Evolutionary conservation across 306 rosid species (phyloP), one percentile per base, ranked within the genome.

Genomic region (Quercus parvula): DNA sequence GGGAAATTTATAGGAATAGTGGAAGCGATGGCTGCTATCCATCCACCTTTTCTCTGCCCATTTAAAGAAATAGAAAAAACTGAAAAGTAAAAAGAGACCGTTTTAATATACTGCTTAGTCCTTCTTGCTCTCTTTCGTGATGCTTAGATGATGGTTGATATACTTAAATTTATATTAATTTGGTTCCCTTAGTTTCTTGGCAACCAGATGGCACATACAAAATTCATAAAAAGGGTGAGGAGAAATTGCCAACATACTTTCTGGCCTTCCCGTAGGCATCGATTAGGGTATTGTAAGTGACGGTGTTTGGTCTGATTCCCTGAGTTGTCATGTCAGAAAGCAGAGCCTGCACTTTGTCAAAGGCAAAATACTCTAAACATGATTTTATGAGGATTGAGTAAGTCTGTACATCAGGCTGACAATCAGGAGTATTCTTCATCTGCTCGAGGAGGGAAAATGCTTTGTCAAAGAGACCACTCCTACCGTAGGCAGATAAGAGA

Each of bases 181-280:
- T 1, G 20, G 74, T 58, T 44, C 78, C 25, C 52, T 62, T 73
- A 6, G 77, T 75, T 75, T 77, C 38, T 61, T 78, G 75, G 87
- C 74, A 84, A 87, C 84, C 76, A 80, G 78, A 83, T 14, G 76
- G 70, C 76, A 78, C 79, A 78, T 41, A 78, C 5, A 78, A 78
- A 81, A 67, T 19, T 75, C 52, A 67, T 55, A 31, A 18, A 24
- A 49, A 69, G 77, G 70, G 70, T 69, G 79, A 74, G 82, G 64
- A 78, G 46, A 80, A 27, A 12, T 28, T 59, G 86, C 74, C 12
- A 80, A 6, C 51, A 76, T 91, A 94, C 98, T 74, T 90, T 90
- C 87, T 92, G 66, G 95, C 92, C 87, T 92, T 94, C 82, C 96
- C 99, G 76, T 91, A 92, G 57, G 97, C 92, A 81, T 94, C 98